Percentiles rank a stretch among this genome's conserved stretches.
These are phyloP conservation scores for Vishniacozyma victoriae DNA, from an alignment of 768 basidiomycete genomes.

Conservation along the genomic window DNA sequence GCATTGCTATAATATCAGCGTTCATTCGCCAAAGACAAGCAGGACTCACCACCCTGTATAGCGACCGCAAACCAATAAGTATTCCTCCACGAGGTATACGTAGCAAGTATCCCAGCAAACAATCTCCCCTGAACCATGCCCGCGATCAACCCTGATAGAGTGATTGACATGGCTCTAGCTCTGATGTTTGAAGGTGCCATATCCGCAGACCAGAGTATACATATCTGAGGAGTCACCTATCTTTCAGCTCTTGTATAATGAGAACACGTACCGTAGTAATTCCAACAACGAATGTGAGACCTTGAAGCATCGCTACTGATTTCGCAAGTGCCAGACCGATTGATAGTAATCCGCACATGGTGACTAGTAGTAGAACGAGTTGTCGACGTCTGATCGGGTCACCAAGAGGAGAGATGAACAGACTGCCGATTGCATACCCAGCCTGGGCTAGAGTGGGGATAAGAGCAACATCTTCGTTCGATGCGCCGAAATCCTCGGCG, in stretches of 20 bases:
- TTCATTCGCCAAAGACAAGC: too few species aligned
- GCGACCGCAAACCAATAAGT: slow-evolving; percentile 75
- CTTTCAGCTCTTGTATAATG: neutral
- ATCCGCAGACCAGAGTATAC: slow-evolving; percentile 73
- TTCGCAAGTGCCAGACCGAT: slow-evolving; percentile 66
- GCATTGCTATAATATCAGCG: too few species aligned
- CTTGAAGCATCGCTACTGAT: slow-evolving; percentile 59
- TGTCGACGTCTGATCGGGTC: slow-evolving; percentile 73
- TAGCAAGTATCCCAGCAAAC: slow-evolving; percentile 55
- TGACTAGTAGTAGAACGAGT: slow-evolving; percentile 58
- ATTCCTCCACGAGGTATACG: slow-evolving; percentile 65
- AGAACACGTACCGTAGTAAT: slow-evolving; percentile 54
- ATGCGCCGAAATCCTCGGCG: slow-evolving; percentile 31
- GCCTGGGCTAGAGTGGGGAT: slow-evolving; percentile 48
- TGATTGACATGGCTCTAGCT: slow-evolving; percentile 67
- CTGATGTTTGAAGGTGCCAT: slow-evolving; percentile 68
- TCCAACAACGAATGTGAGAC: slow-evolving; percentile 66
- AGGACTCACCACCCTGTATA: slow-evolving; percentile 53
- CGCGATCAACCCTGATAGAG: slow-evolving; percentile 38
- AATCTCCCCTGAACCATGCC: slow-evolving; percentile 40
- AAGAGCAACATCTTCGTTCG: slow-evolving; percentile 34
- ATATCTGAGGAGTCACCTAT: slow-evolving; percentile 53
- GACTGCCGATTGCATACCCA: slow-evolving; percentile 64
- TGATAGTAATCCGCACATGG: slow-evolving; percentile 57
- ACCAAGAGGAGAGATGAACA: slow-evolving; percentile 73